Percentiles rank a stretch among this genome's conserved stretches.
These are phyloP conservation scores for Dipodascus geniculatus DNA, from an alignment of 805 yeast genomes.

Conservation along the genomic window DNA sequence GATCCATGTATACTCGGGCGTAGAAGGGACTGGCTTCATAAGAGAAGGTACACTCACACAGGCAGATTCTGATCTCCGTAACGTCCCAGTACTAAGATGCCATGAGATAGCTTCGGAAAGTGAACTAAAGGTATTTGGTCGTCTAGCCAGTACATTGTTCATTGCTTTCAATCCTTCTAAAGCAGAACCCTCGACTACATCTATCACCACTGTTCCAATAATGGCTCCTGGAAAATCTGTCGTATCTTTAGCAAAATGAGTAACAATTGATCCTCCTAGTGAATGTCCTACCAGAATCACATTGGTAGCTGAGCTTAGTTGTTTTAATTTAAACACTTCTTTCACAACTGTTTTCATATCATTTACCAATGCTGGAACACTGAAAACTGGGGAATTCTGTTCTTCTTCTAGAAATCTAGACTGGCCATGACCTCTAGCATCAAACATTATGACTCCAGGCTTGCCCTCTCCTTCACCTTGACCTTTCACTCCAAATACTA, in stretches of 20 bases:
- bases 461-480: neutral
- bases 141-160: slow-evolving; percentile 47
- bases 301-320: slow-evolving; percentile 17
- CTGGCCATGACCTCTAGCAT: slow-evolving; percentile 77
- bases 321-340: slow-evolving; percentile 23
- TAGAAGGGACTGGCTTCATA: slow-evolving; percentile 21
- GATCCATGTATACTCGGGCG: slow-evolving; percentile 38
- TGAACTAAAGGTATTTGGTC: slow-evolving; percentile 51
- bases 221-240: slow-evolving; percentile 19
- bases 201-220: slow-evolving; percentile 68
- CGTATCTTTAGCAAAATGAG: slow-evolving; percentile 33
- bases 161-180: slow-evolving; percentile 54
- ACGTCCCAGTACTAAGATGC: slow-evolving; percentile 51
- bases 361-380: slow-evolving; percentile 38
- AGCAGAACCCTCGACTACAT: slow-evolving; percentile 92
- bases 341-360: slow-evolving; percentile 47
- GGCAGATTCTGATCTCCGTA: slow-evolving; percentile 54
- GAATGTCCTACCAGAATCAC: slow-evolving; percentile 74
- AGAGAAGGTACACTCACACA: slow-evolving; percentile 66
- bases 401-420: slow-evolving; percentile 25
- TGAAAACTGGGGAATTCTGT: slow-evolving; percentile 26
- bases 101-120: slow-evolving; percentile 60
- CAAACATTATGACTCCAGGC: slow-evolving; percentile 63
- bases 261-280: slow-evolving; percentile 78
- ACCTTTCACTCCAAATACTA: neutral